These are phyloP conservation scores for Nakazawaea peltata DNA, from an alignment of 805 yeast species.

Conservation along the genomic window DNA sequence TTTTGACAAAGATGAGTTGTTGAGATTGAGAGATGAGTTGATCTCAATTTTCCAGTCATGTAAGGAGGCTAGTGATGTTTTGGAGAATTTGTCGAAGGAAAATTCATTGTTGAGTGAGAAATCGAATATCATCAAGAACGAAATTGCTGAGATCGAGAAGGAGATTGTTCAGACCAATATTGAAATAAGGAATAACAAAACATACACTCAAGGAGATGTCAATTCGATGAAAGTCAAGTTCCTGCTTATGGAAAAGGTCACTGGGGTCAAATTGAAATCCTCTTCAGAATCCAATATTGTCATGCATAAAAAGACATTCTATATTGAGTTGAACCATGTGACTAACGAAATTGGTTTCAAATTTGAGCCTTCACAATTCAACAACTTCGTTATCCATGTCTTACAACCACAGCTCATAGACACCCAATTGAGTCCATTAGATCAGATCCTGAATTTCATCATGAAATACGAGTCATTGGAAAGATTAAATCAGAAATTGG, in stretches of 20 bases:
- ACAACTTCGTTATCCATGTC: not conserved
- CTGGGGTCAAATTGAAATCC: slow-evolving; percentile 2
- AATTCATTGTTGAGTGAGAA: slow-evolving; percentile 4
- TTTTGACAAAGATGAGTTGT: slow-evolving; percentile 12
- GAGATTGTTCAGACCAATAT: slow-evolving; percentile 1
- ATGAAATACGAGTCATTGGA: not conserved
- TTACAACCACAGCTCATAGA: not conserved
- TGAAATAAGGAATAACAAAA: slow-evolving; percentile 10
- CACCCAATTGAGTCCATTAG: not conserved
- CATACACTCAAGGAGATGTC: slow-evolving; percentile 9
- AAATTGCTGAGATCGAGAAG: slow-evolving; percentile 1
- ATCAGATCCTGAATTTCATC: slow-evolving; percentile 1
- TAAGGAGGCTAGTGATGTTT: slow-evolving; percentile 1
- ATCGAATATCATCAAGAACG: not conserved
- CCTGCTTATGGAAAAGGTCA: slow-evolving; percentile 4
- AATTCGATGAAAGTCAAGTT: slow-evolving; percentile 11
- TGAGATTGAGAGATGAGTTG: slow-evolving; percentile 10
- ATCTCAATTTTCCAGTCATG: slow-evolving; percentile 4
- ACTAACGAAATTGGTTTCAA: not conserved
- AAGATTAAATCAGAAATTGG: slow-evolving; percentile 1
- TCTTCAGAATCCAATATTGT: not conserved
- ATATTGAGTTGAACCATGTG: not conserved
- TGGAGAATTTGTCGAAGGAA: slow-evolving; percentile 8
- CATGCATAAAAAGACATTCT: not conserved
- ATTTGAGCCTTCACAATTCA: not conserved